phyloP scores from a whole-genome alignment of 768 basidiomycete species.

The Mycena venus region DNA sequence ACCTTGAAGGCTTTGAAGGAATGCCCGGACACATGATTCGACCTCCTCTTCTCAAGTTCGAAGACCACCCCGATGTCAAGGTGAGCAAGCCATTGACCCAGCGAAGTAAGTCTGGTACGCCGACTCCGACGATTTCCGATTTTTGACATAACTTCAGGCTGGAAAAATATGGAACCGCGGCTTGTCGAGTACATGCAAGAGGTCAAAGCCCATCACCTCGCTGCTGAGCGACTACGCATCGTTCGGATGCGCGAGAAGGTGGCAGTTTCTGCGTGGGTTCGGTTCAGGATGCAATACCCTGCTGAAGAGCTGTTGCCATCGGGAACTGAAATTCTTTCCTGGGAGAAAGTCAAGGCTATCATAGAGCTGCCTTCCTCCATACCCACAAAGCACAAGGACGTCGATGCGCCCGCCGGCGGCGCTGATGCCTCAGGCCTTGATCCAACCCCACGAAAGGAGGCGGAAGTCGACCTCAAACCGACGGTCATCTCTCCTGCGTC shows the following conservation, averaged over 20 bases:
- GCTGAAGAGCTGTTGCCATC: constrained; percentile 38
- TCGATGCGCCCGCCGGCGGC: neutral
- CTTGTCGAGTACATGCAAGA: constrained; percentile 44
- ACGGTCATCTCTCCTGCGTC: constrained; percentile 17
- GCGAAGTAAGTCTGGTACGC: constrained; percentile 26
- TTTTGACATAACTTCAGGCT: constrained; percentile 31
- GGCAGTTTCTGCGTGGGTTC: constrained; percentile 38
- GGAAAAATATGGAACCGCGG: constrained; percentile 43
- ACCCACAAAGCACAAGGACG: neutral
- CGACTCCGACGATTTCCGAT: neutral
- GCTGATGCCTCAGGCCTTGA: neutral
- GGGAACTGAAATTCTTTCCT: constrained; percentile 41
- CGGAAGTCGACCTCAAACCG: neutral
- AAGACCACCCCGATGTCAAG: constrained; percentile 35
- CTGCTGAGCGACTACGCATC: constrained; percentile 37
- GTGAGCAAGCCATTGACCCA: constrained; percentile 33
- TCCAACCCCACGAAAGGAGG: neutral
- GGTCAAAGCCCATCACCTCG: constrained; percentile 30
- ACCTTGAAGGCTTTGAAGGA: neutral
- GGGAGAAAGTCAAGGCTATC: constrained; percentile 25
- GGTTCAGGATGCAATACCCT: constrained; percentile 35
- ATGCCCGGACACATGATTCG: neutral
- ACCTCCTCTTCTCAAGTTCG: constrained; percentile 19
- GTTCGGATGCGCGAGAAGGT: constrained; percentile 34
- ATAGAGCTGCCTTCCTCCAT: constrained; percentile 31